Base-by-base conservation (phyloP, 1,284 basidiomycete genomes). In the Marasmius sp. region DNA sequence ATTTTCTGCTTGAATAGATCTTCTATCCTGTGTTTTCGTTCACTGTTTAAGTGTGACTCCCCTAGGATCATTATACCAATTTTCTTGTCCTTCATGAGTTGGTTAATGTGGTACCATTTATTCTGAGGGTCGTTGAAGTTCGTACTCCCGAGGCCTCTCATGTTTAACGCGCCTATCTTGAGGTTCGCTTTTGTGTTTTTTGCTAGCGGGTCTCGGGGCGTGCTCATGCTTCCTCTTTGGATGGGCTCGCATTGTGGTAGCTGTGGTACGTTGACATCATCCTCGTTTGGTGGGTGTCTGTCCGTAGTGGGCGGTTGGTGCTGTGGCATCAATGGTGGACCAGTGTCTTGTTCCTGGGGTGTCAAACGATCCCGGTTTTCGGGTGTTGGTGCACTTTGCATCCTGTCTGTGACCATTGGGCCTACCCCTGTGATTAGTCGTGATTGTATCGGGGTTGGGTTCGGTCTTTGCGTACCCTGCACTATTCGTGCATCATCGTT, bases 31-130 rank as follows among this genome's bases (percentile, higher is more conserved):
- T 41, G 18, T 0, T 56, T 22, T 0, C 56, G 33, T 34, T 66
- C 56, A 2, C 64, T 59, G 0, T 59, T 63, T 6, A 74, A 60
- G 63, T 76, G 74, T 0, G 74, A 67, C 63, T 76, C 74, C 20
- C 71, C 69, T 0, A 74, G 11, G 0, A 66, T 65, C 0, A 74
- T 63, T n/a, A 74, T 61, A 0, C 66, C 72, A n/a, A 74, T 65
- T 12, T 61, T 48, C 10, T 68, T 50, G 0, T 68, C 62, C 22
- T 57, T 39, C 62, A 72, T 66, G 1, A 65, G 36, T 36, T 62
- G 48, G 33, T 68, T 62, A 6, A 75, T 59, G 6, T 62, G 33
- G 2, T 34, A 18, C 73, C 71, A 73, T 62, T 74, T 75, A 9
- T 66, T 64, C 0, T 64, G 54, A 16, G 9, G 47, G 16, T 50